Base-by-base conservation (phyloP, 2,329 filamentous ascomycete genomes). In the Ophidiomyces ophidiicola region DNA sequence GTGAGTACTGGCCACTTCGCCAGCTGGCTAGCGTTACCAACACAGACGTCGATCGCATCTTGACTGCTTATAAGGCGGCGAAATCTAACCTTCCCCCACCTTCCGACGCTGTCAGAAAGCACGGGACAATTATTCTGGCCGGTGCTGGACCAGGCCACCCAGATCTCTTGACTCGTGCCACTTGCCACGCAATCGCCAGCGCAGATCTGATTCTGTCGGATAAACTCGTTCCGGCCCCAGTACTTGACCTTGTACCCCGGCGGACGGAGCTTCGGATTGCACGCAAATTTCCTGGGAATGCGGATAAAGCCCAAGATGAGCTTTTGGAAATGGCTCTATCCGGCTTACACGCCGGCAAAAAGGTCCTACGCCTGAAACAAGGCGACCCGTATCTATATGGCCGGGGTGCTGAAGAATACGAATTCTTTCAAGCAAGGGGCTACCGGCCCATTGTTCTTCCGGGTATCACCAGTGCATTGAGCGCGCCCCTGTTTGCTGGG, bases 361-460 rank as follows among this genome's bases (percentile, higher is more conserved):
- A 76, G 1, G 90, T 98, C 0, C 69, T 98, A 23, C 74, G 90
- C 2, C 69, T 98, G 31, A 98, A 98, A 64, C 90, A 98, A 58
- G 90, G 90, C 32, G 90, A 98, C 53, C 90, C 90, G 0, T 98
- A 93, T 61, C 75, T 98, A 26, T 98, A 96, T 60, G 90, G 90
- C 26, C 78, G 90, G 26, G 90, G 90, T 41, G 90, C 85, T 23
- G 90, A 98, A 58, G 90, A 98, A 59, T 83, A 85, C 26, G 74
- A 76, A 20, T 94, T 82, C 57, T 94, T 98, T 69, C 68, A 77
- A 2, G 64, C 66, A 2, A 71, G 80, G 33, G 85, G 86, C 1
- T 78, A 80, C 42, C 71, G 69, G 4, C 74, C 78, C 7, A 64
- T 73, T 0, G 87, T 98, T 0, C 67, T 98, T 2, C 90, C 90